Conservation (phyloP, 768 basidiomycete species). For the Agaricus bisporus region DNA sequence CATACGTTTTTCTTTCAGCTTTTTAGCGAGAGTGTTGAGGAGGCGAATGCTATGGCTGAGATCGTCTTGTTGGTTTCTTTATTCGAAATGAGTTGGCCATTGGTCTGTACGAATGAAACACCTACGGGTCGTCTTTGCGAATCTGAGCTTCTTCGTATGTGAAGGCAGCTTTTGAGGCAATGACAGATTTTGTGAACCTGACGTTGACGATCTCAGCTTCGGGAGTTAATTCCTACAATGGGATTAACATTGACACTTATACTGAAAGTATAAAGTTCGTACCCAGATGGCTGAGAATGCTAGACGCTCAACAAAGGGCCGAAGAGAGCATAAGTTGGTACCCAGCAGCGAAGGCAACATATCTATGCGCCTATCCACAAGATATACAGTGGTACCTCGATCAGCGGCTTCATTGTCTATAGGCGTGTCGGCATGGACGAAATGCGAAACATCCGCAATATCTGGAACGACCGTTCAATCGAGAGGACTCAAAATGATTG, state of each 20-base stretch:
- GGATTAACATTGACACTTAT: neutral
- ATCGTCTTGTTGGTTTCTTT: slow-evolving; percentile 70
- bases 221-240: slow-evolving; percentile 73
- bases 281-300: slow-evolving; percentile 98
- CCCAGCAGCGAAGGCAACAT: slow-evolving; percentile 94
- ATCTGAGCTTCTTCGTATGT: slow-evolving; percentile 96
- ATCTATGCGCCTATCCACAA: slow-evolving; percentile 97
- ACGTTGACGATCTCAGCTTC: slow-evolving; percentile 88
- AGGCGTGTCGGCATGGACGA: slow-evolving; percentile 86
- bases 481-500: neutral
- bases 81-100: neutral
- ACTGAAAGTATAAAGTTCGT: slow-evolving; percentile 8
- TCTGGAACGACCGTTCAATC: slow-evolving; percentile 41
- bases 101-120: neutral
- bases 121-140: slow-evolving; percentile 87
- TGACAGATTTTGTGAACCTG: slow-evolving; percentile 93
- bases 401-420: slow-evolving; percentile 98
- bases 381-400: slow-evolving; percentile 93
- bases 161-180: slow-evolving; percentile 92
- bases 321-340: slow-evolving; percentile 90
- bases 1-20: slow-evolving; percentile 84
- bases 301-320: slow-evolving; percentile 88
- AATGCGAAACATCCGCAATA: slow-evolving; percentile 97
- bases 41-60: slow-evolving; percentile 83
- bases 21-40: slow-evolving; percentile 79